Base-by-base conservation (phyloP, 768 basidiomycete species). In the Tricholoma bakamatsutake region DNA sequence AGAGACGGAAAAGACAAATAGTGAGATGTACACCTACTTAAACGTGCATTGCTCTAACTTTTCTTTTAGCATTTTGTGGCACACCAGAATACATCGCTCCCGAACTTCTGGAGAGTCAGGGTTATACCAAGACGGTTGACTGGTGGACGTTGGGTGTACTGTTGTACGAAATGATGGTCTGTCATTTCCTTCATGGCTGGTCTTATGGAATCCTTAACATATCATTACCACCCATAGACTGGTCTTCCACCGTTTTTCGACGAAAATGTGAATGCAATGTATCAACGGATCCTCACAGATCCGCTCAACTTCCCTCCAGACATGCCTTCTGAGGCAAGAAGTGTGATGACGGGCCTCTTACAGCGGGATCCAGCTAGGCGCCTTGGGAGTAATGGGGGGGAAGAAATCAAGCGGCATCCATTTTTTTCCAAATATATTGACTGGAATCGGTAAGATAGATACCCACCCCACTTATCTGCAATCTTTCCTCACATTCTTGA, bases 111-210 rank as follows among this genome's bases (percentile, higher is more conserved):
- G 93, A 95, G 67, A 97, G 90, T 59, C 90, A 93, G 65, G 96
- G 97, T 1, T 98, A 99, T 73, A 96, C 93, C 4, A 95, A 95
- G 66, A 97, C 96, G 0, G 97, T 99, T 13, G 96, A 99, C 66
- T 99, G 96, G 96, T 95, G 92, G 96, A 98, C 96, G 0, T 78
- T 98, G 4, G 97, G 96, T 34, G 95, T 98, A 17, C 79, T 99
- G 52, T 79, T 98, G 43, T 98, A 93, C 66, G 96, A 99, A 73
- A 96, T 98, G 90, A 91, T 92, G 90, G 89, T 86, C 53, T 21
- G 75, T 64, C 28, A 51, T 37, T 28, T 6, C 5, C 10, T 53
- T 53, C n/a, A 12, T 33, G 34, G 12, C 21, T 7, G 70, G 50
- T 55, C 59, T 47, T 62, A 57, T 24, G 59, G 54, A 18, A 31